Base-by-base conservation (phyloP, 805 yeast species). In the Teunomyces lycoperdinae region DNA sequence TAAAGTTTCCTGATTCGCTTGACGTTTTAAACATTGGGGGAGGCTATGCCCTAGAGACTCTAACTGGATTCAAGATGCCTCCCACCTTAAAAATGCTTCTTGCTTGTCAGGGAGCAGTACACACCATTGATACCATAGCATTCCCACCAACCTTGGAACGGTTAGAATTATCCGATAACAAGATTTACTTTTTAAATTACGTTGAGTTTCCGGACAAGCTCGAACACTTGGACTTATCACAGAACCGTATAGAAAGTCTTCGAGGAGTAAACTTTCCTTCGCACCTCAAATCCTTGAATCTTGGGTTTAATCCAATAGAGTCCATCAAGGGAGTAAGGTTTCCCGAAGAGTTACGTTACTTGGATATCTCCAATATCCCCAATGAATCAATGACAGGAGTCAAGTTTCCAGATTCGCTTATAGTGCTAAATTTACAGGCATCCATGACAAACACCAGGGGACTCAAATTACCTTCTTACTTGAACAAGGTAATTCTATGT, bases 301-400 rank as follows among this genome's bases (percentile, higher is more conserved):
- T 73, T 17, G 60, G 73, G 0, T 55, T 58, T 44, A 73, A 73
- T 52, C 77, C 78, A 2, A 71, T 73, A 11, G 77, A 73, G 43
- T 67, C 71, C 36, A 62, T 73, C 34, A 68, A 70, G 50, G 74
- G 76, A 8, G 68, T 60, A 14, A 66, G 64, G 45, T 71, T 73
- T 40, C 77, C 77, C 4, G 76, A 72, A 10, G 47, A 52, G 20
- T 51, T 73, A 31, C 58, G 58, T 39, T 62, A 63, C 50, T 58
- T 73, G 52, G 78, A 73, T 50, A 49, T 70, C 9, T 70, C 76
- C 5, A 69, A 70, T 46, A 64, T 73, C 7, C 77, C 78, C 3
- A 73, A 72, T 51, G 78, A 73, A 51, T 64, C 74, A 8, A 73
- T 73, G 78, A 67, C 76, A 0, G 76, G 77, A 1, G 64, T 73